Percentiles rank a stretch among this genome's conserved stretches.
Evolutionary conservation across 1,284 basidiomycete species (phyloP).

Genomic region (Clitocybe nebularis): DNA sequence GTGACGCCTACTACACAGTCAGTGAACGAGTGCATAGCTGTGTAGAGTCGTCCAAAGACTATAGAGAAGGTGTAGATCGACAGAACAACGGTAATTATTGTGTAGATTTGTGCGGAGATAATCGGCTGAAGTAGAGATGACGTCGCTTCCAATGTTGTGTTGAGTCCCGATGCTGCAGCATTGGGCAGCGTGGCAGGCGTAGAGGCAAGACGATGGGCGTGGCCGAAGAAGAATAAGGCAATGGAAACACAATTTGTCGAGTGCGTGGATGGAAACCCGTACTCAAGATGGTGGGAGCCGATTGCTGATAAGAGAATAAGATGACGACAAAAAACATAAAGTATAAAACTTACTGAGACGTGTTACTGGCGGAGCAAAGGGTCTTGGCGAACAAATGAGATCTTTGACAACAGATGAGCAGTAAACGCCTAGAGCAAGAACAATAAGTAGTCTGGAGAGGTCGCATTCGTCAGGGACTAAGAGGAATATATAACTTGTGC

Average conservation of each 20-base stretch:
- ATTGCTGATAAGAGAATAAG: conserved; percentile 50
- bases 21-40: conserved; percentile 85
- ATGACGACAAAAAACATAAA: background rate
- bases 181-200: conserved; percentile 17
- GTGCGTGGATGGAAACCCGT: conserved; percentile 96
- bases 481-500: background rate
- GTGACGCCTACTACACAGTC: conserved; percentile 69
- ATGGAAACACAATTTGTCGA: conserved; percentile 90
- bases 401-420: conserved; percentile 85
- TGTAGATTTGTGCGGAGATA: conserved; percentile 45
- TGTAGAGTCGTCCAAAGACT: conserved; percentile 87
- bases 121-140: conserved; percentile 14
- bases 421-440: conserved; percentile 83
- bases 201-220: conserved; percentile 49
- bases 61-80: conserved; percentile 72
- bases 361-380: conserved; percentile 87
- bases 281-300: conserved; percentile 82
- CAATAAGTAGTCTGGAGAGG: conserved; percentile 55
- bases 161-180: conserved; percentile 11
- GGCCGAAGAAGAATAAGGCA: conserved; percentile 70
- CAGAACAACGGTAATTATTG: conserved; percentile 42
- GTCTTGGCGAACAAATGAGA: conserved; percentile 86
- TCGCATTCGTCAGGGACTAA: conserved; percentile 2
- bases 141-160: conserved; percentile 1
- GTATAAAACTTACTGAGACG: conserved; percentile 62